phyloP scores from a whole-genome alignment of 805 yeast genomes.

The Candida takata region DNA sequence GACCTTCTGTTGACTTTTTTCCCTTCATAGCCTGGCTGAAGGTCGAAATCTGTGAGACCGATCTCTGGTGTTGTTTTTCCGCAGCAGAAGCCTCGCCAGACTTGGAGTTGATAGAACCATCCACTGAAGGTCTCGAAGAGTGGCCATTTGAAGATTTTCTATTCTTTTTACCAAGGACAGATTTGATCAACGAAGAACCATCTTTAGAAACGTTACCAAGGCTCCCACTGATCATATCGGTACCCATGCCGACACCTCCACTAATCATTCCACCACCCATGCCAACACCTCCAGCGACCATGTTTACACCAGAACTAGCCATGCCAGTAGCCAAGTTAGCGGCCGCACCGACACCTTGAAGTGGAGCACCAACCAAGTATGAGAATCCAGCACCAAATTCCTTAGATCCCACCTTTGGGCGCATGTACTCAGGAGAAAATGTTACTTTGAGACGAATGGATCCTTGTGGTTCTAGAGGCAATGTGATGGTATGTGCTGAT shows the following conservation, averaged over 20 bases:
- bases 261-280: conserved; percentile 38
- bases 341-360: conserved; percentile 39
- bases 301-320: conserved; percentile 32
- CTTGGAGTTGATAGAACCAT: conserved; percentile 3
- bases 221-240: conserved; percentile 40
- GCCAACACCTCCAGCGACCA: conserved; percentile 36
- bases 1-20: conserved; percentile 32
- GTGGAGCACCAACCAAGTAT: conserved; percentile 38
- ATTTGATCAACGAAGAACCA: conserved; percentile 37
- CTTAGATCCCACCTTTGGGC: conserved; percentile 45
- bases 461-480: conserved; percentile 61
- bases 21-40: conserved; percentile 15
- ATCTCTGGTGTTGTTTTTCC: conserved; percentile 13
- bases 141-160: conserved; percentile 27
- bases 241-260: conserved; percentile 42
- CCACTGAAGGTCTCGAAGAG: conserved; percentile 28
- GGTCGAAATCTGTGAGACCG: conserved; percentile 18
- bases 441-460: conserved; percentile 42
- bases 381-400: conserved; percentile 37
- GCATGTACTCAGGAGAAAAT: conserved; percentile 59
- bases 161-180: conserved; percentile 26
- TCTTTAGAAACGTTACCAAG: conserved; percentile 36
- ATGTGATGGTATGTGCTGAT: conserved; percentile 38
- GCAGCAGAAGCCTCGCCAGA: conserved; percentile 8
- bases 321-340: conserved; percentile 36